Conservation (phyloP, 2,329 filamentous ascomycete species). For the Ophiostoma novo-ulmi region DNA sequence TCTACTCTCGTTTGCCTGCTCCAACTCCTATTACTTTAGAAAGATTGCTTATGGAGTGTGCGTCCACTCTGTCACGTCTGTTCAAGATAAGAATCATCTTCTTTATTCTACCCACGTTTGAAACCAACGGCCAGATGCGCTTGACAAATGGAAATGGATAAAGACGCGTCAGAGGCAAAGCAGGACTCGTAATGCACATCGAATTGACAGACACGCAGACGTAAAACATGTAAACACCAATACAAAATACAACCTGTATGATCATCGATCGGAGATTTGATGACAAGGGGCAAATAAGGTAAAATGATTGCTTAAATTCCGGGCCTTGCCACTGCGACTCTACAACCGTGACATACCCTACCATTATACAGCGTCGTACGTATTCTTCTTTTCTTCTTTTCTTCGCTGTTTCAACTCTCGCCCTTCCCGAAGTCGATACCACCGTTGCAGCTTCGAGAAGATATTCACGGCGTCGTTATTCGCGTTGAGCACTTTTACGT, state of each 20-base stretch:
- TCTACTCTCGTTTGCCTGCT: neutral
- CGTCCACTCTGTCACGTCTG: neutral
- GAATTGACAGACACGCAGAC: neutral
- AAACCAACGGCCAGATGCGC: neutral
- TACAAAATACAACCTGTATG: neutral
- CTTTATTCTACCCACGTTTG: neutral
- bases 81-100: neutral
- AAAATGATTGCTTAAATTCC: neutral
- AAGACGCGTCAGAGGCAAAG: neutral
- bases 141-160: neutral
- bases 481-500: no score
- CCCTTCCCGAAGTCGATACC: neutral
- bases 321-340: neutral
- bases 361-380: neutral
- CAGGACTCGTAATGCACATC: neutral
- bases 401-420: neutral
- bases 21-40: neutral
- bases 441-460: constrained; percentile 1
- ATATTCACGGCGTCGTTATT: neutral
- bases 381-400: neutral
- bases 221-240: neutral
- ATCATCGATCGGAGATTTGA: neutral
- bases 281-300: neutral
- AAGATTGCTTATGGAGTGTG: neutral
- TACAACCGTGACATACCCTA: neutral